Evolutionary conservation across 441 rosid genomes (phyloP), one percentile per base, ranked within the genome.

Genomic region (Adansonia madagascariensis): DNA sequence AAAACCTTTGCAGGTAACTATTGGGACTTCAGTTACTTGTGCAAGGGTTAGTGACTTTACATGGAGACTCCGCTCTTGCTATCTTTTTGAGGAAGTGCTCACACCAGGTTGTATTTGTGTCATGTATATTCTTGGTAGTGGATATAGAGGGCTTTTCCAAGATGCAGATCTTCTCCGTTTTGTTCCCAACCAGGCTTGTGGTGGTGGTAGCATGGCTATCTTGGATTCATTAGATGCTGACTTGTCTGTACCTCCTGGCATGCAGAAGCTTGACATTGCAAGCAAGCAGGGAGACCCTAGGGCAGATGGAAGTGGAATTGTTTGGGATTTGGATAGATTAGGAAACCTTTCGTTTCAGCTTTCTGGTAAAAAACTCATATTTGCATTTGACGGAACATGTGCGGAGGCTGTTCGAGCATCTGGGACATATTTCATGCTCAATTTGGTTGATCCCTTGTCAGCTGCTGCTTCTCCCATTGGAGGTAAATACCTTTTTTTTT

Each of bases 401-500:
- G 82, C 92, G 3, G 99, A 97, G 89, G 87, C 91, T 80, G 87
- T 89, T 82, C 95, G 95, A 72, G 85, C 92, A 75, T 86, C 98
- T 82, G 98, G 98, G 71, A 83, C 89, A 73, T 87, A 82, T 84
- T 95, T 97, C 57, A 84, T 97, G 88, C 94, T 97, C 84, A 97
- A 97, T 91, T 89, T 97, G 82, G 98, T 97, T 78, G 99, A 97
- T 86, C 99, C 99, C 52, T 83, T 88, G 92, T 95, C 99, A 15
- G 99, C 99, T 47, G 99, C 99, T 79, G 97, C 99, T 85, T 97
- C 99, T 86, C 99, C 99, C 76, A 95, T 97, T 47, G 98, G 99
- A 71, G 99, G 99, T 94, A 83, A 79, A 87, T 83, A 46, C 52
- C 63, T 2, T 62, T 70, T 15, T 52, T 52, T 63, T 39, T 56